Evolutionary conservation across 352 stramenopile genomes (phyloP), one percentile per base, ranked within the genome.

Genomic region (Aphanomyces invadans): DNA sequence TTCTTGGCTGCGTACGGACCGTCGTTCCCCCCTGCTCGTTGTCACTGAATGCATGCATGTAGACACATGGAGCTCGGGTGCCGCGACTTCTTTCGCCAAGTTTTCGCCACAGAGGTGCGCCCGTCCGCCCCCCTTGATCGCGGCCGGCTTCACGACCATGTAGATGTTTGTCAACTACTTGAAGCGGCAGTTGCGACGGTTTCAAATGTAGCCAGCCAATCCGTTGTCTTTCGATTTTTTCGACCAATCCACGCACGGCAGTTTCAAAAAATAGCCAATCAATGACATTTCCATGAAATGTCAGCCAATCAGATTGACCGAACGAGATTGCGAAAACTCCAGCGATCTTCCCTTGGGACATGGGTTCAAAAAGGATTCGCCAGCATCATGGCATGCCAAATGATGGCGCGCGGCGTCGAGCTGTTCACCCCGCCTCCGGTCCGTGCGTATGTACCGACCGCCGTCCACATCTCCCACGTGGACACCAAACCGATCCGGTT

Each of bases 51-150:
- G 7, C 36, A 15, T 15, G 36, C 15, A 42, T 15, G 36, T 42
- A 42, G 36, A 42, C 1, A 54, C 1, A 84, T 77, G 4, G 83
- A 88, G 55, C 62, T 91, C 9, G 83, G 83, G 10, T 91, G 83
- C 29, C 80, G 83, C 42, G 83, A 91, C 36, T 85, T 91, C 65
- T 91, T 91, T 38, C 80, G 83, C 36, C 83, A 91, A 29, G 78
- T 75, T 31, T 91, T 91, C 48, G 76, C 86, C 49, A 85, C 83
- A 2, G 65, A 88, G 77, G 82, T 91, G 57, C 31, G 36, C 15
- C 36, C 7, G n/a, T n/a, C n/a, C n/a, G n/a, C n/a, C 36, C 7
- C 15, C 7, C 36, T 42, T 15, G 36, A 42, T 42, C 36, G 36
- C 7, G 7, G 36, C 7, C 7, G 36, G 36, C 15, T 42, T 42